These are phyloP conservation scores for Coemansia sp. DNA, from an alignment of 192 early-diverging fungal species.

Conservation along the genomic window DNA sequence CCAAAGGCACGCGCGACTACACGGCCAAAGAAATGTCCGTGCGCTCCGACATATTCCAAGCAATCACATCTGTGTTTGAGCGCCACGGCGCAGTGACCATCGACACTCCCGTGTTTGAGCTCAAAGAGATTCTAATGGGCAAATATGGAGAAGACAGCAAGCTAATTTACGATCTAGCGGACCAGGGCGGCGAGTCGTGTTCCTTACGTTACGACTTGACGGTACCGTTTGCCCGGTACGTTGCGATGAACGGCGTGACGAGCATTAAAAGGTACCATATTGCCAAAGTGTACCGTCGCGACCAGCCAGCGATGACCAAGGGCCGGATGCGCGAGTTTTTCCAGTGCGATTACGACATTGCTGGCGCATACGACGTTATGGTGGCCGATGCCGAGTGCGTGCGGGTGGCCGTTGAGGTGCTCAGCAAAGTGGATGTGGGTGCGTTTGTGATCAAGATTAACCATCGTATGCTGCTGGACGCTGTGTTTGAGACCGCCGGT, in stretches of 20 bases:
- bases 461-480: conserved; percentile 96
- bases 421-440: conserved; percentile 78
- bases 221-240: conserved; percentile 93
- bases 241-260: conserved; percentile 85
- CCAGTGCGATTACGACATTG: conserved; percentile 99
- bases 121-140: conserved; percentile 92
- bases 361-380: conserved; percentile 92
- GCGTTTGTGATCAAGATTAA: conserved; percentile 94
- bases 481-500: conserved; percentile 94
- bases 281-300: conserved; percentile 96
- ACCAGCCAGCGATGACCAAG: conserved; percentile 97
- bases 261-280: conserved; percentile 98
- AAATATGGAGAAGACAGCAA: conserved; percentile 99
- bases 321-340: conserved; percentile 99
- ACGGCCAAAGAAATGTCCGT: conserved; percentile 96
- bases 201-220: conserved; percentile 97
- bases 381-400: conserved; percentile 94
- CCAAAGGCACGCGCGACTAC: conserved; percentile 95
- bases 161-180: conserved; percentile 95
- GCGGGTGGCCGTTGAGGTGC: conserved; percentile 75
- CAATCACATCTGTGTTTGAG: conserved; percentile 85
- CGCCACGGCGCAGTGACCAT: conserved; percentile 97
- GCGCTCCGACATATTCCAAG: conserved; percentile 85
- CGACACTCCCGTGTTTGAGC: conserved; percentile 98
- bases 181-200: conserved; percentile 95